A percentile compares a stretch with the other conserved stretches of the same genome.
These are phyloP conservation scores for Chlorella sorokiniana DNA, from an alignment of 139 green algal genomes.

Conservation along the genomic window DNA sequence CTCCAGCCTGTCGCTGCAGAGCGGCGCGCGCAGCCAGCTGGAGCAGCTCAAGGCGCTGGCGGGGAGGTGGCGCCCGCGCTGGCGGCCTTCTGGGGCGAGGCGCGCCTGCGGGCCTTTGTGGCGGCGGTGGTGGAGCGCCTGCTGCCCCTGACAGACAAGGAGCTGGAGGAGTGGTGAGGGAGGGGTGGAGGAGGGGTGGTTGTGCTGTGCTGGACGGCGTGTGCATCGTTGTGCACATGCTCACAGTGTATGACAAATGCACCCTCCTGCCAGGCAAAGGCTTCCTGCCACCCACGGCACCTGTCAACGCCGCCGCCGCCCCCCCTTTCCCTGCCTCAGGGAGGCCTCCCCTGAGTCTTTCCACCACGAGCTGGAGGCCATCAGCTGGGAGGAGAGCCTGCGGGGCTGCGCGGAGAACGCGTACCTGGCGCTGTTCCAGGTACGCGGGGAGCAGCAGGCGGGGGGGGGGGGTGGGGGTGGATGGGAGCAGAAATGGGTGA, in stretches of 20 bases:
- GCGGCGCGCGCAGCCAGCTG: slow-evolving; percentile 8
- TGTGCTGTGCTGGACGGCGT: neutral
- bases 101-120: slow-evolving; percentile 45
- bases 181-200: too few relatives aligned
- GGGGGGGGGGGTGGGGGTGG: neutral
- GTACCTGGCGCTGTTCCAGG: slow-evolving; percentile 66
- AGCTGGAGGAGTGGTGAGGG: slow-evolving; percentile 73
- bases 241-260: too few relatives aligned
- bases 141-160: slow-evolving; percentile 63
- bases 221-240: neutral
- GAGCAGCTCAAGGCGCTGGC: slow-evolving; percentile 45
- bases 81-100: slow-evolving; percentile 46
- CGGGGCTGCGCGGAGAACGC: slow-evolving; percentile 74
- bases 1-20: slow-evolving; percentile 35
- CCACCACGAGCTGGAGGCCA: slow-evolving; percentile 63
- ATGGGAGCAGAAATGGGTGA: neutral
- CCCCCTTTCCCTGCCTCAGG: neutral
- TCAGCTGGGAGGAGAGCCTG: slow-evolving; percentile 65
- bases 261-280: too few relatives aligned
- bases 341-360: slow-evolving; percentile 69
- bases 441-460: neutral
- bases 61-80: slow-evolving; percentile 36
- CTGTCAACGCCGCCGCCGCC: neutral
- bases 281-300: neutral
- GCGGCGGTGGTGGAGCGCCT: slow-evolving; percentile 48